Base-by-base conservation (phyloP, 352 stramenopile species). In the Phytopythium montanum region DNA sequence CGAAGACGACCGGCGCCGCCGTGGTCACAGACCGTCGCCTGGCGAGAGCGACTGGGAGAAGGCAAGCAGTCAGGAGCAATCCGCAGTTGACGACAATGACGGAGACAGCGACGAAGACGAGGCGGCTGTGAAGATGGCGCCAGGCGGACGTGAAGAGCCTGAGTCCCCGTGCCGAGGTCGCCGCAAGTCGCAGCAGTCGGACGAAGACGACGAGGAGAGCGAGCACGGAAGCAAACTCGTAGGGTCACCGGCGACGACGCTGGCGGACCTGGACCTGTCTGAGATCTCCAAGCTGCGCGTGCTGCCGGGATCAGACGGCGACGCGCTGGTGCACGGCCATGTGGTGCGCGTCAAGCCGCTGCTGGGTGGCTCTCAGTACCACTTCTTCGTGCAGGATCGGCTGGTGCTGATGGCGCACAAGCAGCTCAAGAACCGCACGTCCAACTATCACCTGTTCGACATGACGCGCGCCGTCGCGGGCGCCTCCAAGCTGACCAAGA, bases 361-460 rank as follows among this genome's bases (percentile, higher is more conserved):
- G 29, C 59, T 90, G 46, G 62, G 72, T 21, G 73, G 79, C 21
- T 72, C 76, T 6, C 76, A 87, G 46, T 90, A 87, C 52, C 75
- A 87, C 25, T 87, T 81, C 44, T 86, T 75, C 54, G 73, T 88
- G 56, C 80, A 88, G 44, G 69, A 76, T 10, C 68, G 80, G 39
- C 69, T 87, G 12, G 51, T 90, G 12, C 68, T 90, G 12, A 76
- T 88, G 66, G 81, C 81, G 16, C 70, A 88, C 46, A 90, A 88
- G 61, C 68, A 87, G 59, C 64, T 83, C 57, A 83, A 86, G 64
- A 87, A 79, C 52, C 83, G 85, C 26, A 94, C 85, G 23, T 83
- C 85, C 18, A 92, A 94, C 68, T 96, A 93, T 62, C 73, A 90
- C 60, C 63, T 97, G 49, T 97, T 93, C 60, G 88, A 97, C 68